Evolutionary conservation across 129 eudicot genomes (phyloP).

Genomic region (Rutidosis leptorrhynchoides): DNA sequence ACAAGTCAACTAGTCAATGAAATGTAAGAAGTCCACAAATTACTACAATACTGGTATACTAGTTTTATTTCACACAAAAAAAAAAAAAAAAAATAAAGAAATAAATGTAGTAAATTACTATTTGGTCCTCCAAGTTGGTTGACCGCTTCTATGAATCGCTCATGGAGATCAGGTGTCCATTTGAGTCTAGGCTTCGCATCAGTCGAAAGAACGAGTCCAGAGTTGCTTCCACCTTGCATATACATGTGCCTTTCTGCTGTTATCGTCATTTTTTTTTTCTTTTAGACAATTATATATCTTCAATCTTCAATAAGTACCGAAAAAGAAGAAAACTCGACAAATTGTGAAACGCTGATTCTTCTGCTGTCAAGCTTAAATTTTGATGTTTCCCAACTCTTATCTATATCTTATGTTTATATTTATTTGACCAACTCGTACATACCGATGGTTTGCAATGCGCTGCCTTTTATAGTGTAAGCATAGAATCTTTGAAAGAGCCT

Average conservation of each 20-base stretch:
- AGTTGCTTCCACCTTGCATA: conserved; percentile 65
- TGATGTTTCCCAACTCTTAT: conserved; percentile 40
- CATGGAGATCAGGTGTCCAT: conserved; percentile 95
- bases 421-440: conserved; percentile 36
- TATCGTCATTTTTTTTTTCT: conserved; percentile 49
- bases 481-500: conserved; percentile 43
- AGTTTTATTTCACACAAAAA: not conserved
- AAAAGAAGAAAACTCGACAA: conserved; percentile 20
- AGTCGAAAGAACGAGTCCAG: conserved; percentile 85
- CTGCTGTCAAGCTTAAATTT: conserved; percentile 17
- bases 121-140: conserved; percentile 97
- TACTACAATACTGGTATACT: not conserved
- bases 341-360: not conserved
- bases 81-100: not conserved
- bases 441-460: conserved; percentile 30
- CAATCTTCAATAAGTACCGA: too few species aligned
- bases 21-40: not conserved
- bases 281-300: conserved; percentile 51
- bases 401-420: conserved; percentile 16
- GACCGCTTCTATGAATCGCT: conserved; percentile 84
- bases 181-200: conserved; percentile 97
- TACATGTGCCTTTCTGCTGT: conserved; percentile 68
- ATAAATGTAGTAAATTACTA: conserved; percentile 70
- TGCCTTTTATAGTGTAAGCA: conserved; percentile 50
- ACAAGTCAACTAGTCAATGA: conserved; percentile 21